Evolutionary conservation across 2,329 filamentous ascomycete species (phyloP).

Genomic region (Aspergillus texensis): DNA sequence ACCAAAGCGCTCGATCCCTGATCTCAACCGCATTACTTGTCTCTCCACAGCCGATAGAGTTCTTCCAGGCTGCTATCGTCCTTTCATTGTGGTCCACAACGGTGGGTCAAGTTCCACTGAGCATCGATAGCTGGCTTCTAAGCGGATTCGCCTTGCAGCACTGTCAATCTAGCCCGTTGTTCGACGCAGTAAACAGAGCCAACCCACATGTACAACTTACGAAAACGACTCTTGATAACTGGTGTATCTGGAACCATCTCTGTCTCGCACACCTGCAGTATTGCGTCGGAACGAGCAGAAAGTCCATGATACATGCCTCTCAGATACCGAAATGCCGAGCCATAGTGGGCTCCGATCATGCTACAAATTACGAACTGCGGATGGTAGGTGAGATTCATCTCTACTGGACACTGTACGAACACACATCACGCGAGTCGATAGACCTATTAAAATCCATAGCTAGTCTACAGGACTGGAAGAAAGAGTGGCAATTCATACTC

Average conservation of each 20-base stretch:
- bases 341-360: slow-evolving; percentile 41
- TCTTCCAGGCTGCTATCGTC: slow-evolving; percentile 49
- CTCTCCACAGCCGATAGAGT: slow-evolving; percentile 45
- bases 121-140: slow-evolving; percentile 50
- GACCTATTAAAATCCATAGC: slow-evolving; percentile 39
- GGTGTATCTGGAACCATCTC: slow-evolving; percentile 49
- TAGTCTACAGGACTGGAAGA: slow-evolving; percentile 41
- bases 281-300: slow-evolving; percentile 47
- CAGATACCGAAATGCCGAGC: slow-evolving; percentile 44
- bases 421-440: slow-evolving; percentile 30
- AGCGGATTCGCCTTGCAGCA: slow-evolving; percentile 50
- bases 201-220: slow-evolving; percentile 6
- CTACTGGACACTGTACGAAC: slow-evolving; percentile 51
- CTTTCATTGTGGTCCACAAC: slow-evolving; percentile 52
- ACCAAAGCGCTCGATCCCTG: slow-evolving; percentile 35
- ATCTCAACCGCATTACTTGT: slow-evolving; percentile 34
- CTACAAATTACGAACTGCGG: slow-evolving; percentile 49
- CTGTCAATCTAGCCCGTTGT: slow-evolving; percentile 40
- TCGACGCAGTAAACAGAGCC: slow-evolving; percentile 22
- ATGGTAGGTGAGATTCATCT: slow-evolving; percentile 51
- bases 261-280: slow-evolving; percentile 51
- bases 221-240: slow-evolving; percentile 31
- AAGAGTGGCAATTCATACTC: slow-evolving; percentile 45
- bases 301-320: slow-evolving; percentile 38
- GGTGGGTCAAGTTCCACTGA: slow-evolving; percentile 47